Percentiles rank a stretch among this genome's conserved stretches.
Evolutionary conservation across 2,329 filamentous ascomycete genomes (phyloP).

Genomic region (Xylariaceae sp.): DNA sequence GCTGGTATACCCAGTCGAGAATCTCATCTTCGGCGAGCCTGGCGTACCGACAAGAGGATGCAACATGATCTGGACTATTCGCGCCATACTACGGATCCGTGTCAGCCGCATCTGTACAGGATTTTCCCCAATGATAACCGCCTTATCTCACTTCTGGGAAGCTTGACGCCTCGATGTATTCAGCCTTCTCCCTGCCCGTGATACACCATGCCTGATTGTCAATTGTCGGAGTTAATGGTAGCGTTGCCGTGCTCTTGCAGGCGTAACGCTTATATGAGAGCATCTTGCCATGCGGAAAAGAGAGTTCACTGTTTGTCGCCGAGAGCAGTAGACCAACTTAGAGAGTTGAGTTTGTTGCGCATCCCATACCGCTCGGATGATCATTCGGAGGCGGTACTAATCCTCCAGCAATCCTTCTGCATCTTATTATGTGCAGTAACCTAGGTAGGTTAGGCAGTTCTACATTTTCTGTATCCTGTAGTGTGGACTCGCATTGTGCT

Average conservation of each 20-base stretch:
- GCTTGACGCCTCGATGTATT: slow-evolving; percentile 9
- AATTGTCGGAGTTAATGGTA: neutral
- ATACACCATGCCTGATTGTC: slow-evolving; percentile 9
- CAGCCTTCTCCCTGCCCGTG: slow-evolving; percentile 7
- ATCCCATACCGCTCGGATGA: neutral
- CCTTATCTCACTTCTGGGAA: neutral
- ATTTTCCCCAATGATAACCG: neutral
- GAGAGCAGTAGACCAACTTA: neutral
- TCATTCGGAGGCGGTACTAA: neutral
- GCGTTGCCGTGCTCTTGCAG: neutral
- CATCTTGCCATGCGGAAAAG: neutral
- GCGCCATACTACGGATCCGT: too few relatives aligned
- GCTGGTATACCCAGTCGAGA: slow-evolving; percentile 6
- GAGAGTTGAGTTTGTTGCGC: neutral
- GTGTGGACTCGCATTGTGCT: neutral
- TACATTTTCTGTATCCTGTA: too few relatives aligned
- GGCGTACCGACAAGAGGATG: slow-evolving; percentile 4
- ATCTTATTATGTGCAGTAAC: too few relatives aligned
- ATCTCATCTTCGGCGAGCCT: slow-evolving; percentile 5
- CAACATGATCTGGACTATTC: too few relatives aligned
- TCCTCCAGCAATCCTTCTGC: too few relatives aligned
- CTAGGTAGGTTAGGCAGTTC: too few relatives aligned
- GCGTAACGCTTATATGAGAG: slow-evolving; percentile 1
- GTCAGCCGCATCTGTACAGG: neutral
- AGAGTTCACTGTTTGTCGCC: neutral